Conservation (phyloP, 768 basidiomycete species). For the Pleurotus djamor region DNA sequence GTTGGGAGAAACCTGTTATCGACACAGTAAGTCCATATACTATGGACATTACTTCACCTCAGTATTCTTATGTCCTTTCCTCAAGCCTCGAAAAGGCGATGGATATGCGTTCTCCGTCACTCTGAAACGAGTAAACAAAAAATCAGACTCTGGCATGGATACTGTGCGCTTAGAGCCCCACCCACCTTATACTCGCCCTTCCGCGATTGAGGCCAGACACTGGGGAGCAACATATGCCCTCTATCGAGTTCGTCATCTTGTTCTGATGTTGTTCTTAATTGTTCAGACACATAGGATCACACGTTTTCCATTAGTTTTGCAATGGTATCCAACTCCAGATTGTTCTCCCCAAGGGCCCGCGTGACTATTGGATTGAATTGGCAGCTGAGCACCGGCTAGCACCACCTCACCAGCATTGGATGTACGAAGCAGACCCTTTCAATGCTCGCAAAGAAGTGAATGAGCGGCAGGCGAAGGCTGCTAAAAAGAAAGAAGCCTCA, state of each 20-base stretch:
- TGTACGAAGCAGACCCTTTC: conserved; percentile 89
- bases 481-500: conserved; percentile 40
- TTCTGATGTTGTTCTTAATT: conserved; percentile 19
- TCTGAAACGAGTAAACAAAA: conserved; percentile 67
- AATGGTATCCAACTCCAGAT: conserved; percentile 72
- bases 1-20: conserved; percentile 84
- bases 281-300: conserved; percentile 11
- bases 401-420: conserved; percentile 77
- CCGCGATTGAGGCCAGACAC: conserved; percentile 83
- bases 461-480: conserved; percentile 58
- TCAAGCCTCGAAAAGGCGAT: conserved; percentile 42
- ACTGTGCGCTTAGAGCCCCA: conserved; percentile 71
- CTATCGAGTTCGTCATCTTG: conserved; percentile 67
- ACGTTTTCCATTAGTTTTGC: conserved; percentile 50
- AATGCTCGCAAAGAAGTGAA: conserved; percentile 66
- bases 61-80: conserved; percentile 3
- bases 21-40: conserved; percentile 53
- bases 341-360: conserved; percentile 78
- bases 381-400: conserved; percentile 65
- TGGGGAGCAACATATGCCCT: conserved; percentile 89
- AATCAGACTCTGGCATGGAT: conserved; percentile 60
- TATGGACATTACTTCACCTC: background rate
- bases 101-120: conserved; percentile 68
- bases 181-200: conserved; percentile 62
- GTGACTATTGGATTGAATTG: conserved; percentile 85